phyloP scores from a whole-genome alignment of 2,329 filamentous ascomycete species.

The Neopestalotiopsis rosae region DNA sequence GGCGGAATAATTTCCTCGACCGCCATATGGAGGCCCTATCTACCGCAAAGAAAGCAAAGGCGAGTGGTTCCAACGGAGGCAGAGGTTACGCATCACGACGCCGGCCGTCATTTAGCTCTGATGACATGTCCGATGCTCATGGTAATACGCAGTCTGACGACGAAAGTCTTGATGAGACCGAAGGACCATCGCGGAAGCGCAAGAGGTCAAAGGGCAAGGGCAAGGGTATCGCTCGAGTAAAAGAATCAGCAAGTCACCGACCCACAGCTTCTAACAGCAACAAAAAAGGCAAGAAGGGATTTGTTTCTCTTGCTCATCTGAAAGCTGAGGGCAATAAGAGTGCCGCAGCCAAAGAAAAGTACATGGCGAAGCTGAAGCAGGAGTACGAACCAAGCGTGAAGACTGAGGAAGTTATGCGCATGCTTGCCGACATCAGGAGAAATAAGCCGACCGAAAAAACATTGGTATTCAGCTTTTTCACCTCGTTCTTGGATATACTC shows the following conservation, averaged over 20 bases:
- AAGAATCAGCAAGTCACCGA: slow-evolving; percentile 23
- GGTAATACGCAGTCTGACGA: slow-evolving; percentile 16
- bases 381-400: slow-evolving; percentile 38
- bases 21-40: not conserved
- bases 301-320: slow-evolving; percentile 28
- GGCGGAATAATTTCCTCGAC: not conserved
- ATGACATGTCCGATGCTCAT: not conserved
- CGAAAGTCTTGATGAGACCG: slow-evolving; percentile 13
- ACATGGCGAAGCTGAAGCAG: slow-evolving; percentile 30
- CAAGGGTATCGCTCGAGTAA: slow-evolving; percentile 2
- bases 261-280: slow-evolving; percentile 19
- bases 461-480: slow-evolving; percentile 39
- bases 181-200: slow-evolving; percentile 5
- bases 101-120: not conserved
- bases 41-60: not conserved
- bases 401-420: slow-evolving; percentile 34
- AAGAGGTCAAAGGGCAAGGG: slow-evolving; percentile 4
- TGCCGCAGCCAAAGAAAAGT: slow-evolving; percentile 30
- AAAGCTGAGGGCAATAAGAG: slow-evolving; percentile 31
- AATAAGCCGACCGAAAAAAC: slow-evolving; percentile 35
- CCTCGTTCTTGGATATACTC: slow-evolving; percentile 39
- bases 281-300: slow-evolving; percentile 14
- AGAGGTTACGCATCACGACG: not conserved
- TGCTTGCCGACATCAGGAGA: slow-evolving; percentile 31
- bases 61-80: not conserved